Percentiles rank a stretch among this genome's conserved stretches.
phyloP scores from a whole-genome alignment of 495 filamentous ascomycete species.

The Cryomyces minteri region DNA sequence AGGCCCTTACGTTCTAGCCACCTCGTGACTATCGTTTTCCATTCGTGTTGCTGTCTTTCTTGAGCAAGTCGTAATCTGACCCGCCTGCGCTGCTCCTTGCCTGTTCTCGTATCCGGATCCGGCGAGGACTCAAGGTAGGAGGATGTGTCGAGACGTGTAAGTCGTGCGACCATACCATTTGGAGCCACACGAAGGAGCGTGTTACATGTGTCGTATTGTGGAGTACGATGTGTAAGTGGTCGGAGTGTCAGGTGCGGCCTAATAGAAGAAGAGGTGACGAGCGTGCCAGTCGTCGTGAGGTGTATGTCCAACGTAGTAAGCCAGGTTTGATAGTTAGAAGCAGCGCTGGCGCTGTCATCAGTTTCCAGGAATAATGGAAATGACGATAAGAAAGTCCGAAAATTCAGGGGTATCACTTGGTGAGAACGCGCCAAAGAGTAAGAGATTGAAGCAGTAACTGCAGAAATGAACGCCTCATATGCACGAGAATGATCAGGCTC shows the following conservation, averaged over 20 bases:
- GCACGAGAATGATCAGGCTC: no score
- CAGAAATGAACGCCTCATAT: no score
- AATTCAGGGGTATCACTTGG: neutral
- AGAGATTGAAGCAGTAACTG: no score
- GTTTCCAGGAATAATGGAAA: neutral
- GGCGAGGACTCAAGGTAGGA: neutral
- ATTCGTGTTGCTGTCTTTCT: neutral
- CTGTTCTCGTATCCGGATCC: neutral
- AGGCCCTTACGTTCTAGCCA: neutral
- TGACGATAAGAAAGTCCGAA: neutral
- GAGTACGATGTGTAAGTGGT: no score
- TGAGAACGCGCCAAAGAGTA: no score
- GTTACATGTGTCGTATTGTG: neutral
- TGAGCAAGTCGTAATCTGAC: neutral
- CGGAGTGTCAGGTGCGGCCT: neutral
- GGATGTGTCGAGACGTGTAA: neutral
- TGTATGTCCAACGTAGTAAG: neutral
- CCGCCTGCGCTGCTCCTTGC: neutral
- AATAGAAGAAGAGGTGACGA: neutral
- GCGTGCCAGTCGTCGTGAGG: neutral
- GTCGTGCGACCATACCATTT: neutral
- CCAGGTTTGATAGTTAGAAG: neutral
- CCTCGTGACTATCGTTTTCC: neutral
- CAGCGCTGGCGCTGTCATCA: neutral
- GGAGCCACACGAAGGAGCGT: neutral